A percentile compares a stretch with the other conserved stretches of the same genome.
These are phyloP conservation scores for Aspergillus sclerotiicarbonarius DNA, from an alignment of 495 filamentous ascomycete species.

Conservation along the genomic window DNA sequence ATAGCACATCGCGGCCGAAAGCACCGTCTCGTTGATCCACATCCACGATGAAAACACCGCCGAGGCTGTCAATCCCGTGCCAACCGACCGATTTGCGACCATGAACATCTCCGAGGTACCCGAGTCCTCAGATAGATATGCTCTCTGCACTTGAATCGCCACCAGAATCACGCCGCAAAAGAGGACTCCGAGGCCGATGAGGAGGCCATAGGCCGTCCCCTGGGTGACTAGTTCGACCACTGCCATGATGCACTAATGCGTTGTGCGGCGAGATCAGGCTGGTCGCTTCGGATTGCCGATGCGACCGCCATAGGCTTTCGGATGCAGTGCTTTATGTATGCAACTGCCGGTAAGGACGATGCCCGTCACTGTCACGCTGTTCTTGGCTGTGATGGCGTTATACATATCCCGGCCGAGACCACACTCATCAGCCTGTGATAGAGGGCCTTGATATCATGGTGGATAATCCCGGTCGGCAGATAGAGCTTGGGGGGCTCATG, in stretches of 20 bases:
- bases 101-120: conserved; percentile 53
- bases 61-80: conserved; percentile 48
- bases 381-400: conserved; percentile 29
- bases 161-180: conserved; percentile 43
- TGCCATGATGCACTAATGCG: background rate
- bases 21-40: conserved; percentile 48
- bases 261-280: background rate
- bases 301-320: background rate
- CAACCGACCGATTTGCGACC: conserved; percentile 49
- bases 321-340: background rate
- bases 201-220: conserved; percentile 44
- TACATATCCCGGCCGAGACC: conserved; percentile 14
- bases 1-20: conserved; percentile 40
- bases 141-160: conserved; percentile 41
- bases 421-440: background rate
- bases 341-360: background rate
- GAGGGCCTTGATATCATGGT: too few relatives aligned
- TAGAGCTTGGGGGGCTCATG: background rate
- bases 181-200: conserved; percentile 41
- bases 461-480: background rate
- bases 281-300: background rate
- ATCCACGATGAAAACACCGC: conserved; percentile 51
- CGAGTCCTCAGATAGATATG: conserved; percentile 44
- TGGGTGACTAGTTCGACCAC: conserved; percentile 31
- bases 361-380: conserved; percentile 29